Evolutionary conservation across 495 filamentous ascomycete genomes (phyloP).

Genomic region (Xylaria sp.): DNA sequence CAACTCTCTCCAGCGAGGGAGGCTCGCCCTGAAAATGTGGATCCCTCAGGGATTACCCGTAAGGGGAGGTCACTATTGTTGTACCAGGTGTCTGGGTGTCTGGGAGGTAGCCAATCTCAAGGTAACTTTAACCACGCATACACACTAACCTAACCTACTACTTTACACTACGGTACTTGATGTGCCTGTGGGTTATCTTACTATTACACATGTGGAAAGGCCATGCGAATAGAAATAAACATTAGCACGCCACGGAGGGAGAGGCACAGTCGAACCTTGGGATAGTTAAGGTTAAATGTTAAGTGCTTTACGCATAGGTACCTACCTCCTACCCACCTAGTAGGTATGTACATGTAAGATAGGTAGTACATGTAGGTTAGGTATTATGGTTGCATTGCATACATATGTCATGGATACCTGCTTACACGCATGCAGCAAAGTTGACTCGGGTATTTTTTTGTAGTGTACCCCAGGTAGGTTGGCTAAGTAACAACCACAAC

Average conservation of each 20-base stretch:
- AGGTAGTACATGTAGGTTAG: no score
- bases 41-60: not conserved
- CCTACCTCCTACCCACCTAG: not conserved
- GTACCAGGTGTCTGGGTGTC: no score
- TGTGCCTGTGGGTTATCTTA: not conserved
- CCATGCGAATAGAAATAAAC: no score
- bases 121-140: no score
- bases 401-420: not conserved
- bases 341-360: not conserved
- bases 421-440: not conserved
- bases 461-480: conserved; percentile 8
- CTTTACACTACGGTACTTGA: not conserved
- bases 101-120: not conserved
- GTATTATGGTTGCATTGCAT: conserved; percentile 18
- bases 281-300: no score
- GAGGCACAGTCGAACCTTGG: not conserved
- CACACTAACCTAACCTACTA: not conserved
- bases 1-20: conserved; percentile 4
- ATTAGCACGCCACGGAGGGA: not conserved
- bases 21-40: conserved; percentile 16
- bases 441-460: not conserved
- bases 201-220: no score
- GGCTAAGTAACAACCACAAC: not conserved
- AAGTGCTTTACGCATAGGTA: no score
- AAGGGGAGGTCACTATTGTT: no score